A percentile compares a stretch with the other conserved stretches of the same genome.
Conservation (phyloP, 2,329 filamentous ascomycete species). For the Beauveria sp. region DNA sequence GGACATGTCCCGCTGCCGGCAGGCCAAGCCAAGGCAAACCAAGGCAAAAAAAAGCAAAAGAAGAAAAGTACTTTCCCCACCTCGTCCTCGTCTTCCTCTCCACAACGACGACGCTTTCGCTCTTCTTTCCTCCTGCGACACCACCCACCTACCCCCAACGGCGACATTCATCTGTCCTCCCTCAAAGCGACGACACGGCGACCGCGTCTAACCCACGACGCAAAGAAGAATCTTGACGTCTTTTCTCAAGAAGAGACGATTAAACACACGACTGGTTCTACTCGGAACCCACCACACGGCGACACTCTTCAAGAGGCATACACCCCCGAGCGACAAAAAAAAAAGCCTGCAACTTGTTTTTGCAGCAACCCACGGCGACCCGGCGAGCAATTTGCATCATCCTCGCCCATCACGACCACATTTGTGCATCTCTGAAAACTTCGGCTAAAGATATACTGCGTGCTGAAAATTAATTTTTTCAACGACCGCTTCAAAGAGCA, state of each 20-base stretch:
- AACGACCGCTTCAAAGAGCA: background rate
- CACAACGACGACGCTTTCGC: background rate
- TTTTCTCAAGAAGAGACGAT: background rate
- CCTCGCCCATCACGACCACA: background rate
- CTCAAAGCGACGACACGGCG: conserved; percentile 1
- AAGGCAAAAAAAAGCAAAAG: background rate
- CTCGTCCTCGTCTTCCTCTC: background rate
- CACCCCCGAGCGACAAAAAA: background rate
- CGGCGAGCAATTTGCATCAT: background rate
- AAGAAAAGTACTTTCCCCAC: background rate
- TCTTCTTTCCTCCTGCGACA: conserved; percentile 9
- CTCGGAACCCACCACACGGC: background rate
- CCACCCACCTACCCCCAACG: background rate
- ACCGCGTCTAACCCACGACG: conserved; percentile 1
- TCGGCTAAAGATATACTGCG: background rate
- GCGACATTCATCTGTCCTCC: conserved; percentile 3
- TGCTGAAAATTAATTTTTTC: background rate
- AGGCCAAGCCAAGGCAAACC: background rate
- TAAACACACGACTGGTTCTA: background rate
- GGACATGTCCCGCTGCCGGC: too few relatives aligned
- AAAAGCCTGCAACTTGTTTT: background rate
- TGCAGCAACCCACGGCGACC: conserved; percentile 1
- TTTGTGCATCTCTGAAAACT: background rate
- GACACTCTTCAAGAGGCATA: background rate
- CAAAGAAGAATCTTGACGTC: background rate